Percentiles rank a stretch among this genome's conserved stretches.
phyloP scores from a whole-genome alignment of 805 yeast species.

The Yarrowia yakushimensis region DNA sequence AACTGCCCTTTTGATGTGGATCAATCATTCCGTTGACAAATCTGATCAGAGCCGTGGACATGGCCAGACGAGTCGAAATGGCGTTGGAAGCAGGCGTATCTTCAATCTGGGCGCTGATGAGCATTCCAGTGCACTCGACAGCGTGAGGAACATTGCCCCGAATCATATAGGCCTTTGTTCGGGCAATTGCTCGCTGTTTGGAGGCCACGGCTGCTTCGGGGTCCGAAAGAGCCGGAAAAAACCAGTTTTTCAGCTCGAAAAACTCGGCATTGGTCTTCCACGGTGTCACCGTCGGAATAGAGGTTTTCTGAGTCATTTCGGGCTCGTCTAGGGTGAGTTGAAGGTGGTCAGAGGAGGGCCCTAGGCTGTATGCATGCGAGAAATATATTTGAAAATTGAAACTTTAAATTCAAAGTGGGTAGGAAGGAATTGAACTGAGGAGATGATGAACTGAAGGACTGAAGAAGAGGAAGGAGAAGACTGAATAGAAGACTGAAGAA shows the following conservation, averaged over 20 bases:
- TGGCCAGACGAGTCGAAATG: neutral
- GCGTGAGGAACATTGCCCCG: conserved; percentile 12
- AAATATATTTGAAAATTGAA: no score
- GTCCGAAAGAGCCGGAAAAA: neutral
- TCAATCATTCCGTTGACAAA: conserved; percentile 23
- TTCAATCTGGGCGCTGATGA: neutral
- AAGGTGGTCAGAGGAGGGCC: neutral
- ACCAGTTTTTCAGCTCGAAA: neutral
- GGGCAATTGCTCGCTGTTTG: neutral
- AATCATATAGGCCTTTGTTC: conserved; percentile 7
- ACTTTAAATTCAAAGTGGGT: no score
- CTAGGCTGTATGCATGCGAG: neutral
- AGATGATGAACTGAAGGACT: no score
- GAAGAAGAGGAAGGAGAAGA: no score
- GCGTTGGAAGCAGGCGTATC: neutral
- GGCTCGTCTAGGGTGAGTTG: neutral
- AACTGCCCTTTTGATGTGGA: conserved; percentile 9
- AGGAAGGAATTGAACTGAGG: no score
- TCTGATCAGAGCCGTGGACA: conserved; percentile 6
- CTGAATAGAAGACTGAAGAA: no score
- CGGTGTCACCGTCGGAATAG: neutral
- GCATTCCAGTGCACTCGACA: neutral
- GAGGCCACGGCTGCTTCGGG: neutral
- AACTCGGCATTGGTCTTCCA: neutral
- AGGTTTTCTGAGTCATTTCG: neutral